Conservation (phyloP, 495 filamentous ascomycete genomes). For the Xylaria scruposa region DNA sequence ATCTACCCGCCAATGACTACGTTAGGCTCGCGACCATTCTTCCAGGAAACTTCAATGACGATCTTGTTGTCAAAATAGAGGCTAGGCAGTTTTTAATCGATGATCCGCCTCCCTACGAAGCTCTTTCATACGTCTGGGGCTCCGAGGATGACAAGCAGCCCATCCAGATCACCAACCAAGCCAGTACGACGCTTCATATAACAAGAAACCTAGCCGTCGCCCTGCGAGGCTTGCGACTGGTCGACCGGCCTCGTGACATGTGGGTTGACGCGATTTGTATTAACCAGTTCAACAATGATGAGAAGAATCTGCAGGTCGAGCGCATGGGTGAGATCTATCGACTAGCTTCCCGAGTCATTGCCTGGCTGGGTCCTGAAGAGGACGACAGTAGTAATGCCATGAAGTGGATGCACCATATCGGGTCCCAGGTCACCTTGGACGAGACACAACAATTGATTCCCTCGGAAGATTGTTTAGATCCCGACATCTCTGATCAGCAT, state of each 20-base stretch:
- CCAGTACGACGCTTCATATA: background rate
- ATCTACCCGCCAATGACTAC: background rate
- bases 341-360: constrained; percentile 34
- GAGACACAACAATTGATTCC: background rate
- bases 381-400: constrained; percentile 29
- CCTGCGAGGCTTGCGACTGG: background rate
- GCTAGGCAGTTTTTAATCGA: background rate
- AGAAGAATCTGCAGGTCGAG: constrained; percentile 38
- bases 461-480: background rate
- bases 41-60: background rate
- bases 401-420: constrained; percentile 22
- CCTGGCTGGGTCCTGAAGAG: constrained; percentile 37
- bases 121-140: background rate
- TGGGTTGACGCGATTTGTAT: background rate
- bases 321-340: constrained; percentile 40
- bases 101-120: background rate
- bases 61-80: background rate
- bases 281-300: constrained; percentile 19
- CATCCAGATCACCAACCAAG: background rate
- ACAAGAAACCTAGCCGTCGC: background rate
- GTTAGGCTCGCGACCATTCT: background rate
- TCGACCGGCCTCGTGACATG: background rate
- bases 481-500: background rate
- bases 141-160: constrained; percentile 1
- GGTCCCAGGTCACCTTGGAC: constrained; percentile 1